A percentile compares a stretch with the other conserved stretches of the same genome.
Conservation (phyloP, 1,284 basidiomycete genomes). For the Puccinia sorghi region DNA sequence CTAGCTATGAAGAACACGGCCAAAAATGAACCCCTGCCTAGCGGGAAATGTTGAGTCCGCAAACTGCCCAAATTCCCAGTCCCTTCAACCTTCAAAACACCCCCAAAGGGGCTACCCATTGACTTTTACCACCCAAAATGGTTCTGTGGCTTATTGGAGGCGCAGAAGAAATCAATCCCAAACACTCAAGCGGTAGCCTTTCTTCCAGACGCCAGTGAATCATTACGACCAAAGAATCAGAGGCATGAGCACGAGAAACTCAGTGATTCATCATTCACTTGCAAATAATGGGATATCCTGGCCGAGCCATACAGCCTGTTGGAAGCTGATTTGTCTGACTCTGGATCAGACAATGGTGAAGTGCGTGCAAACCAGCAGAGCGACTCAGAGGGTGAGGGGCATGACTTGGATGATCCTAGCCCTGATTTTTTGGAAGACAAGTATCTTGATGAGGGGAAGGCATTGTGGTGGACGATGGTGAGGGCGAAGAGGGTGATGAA, state of each 20-base stretch:
- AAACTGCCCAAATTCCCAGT: slow-evolving; percentile 21
- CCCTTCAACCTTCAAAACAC: neutral
- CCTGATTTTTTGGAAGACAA: neutral
- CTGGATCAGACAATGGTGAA: neutral
- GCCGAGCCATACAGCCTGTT: slow-evolving; percentile 17
- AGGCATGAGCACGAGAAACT: slow-evolving; percentile 25
- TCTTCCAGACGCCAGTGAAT: neutral
- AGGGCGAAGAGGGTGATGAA: neutral
- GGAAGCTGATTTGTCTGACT: neutral
- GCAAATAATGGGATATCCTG: slow-evolving; percentile 16
- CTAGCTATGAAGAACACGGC: slow-evolving; percentile 5
- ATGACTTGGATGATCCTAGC: neutral
- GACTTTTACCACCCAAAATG: slow-evolving; percentile 36
- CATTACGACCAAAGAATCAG: neutral
- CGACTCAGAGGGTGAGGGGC: neutral
- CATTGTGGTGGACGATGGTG: neutral
- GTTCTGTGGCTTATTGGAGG: neutral
- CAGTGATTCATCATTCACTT: slow-evolving; percentile 9
- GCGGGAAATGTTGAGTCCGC: neutral
- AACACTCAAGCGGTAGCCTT: slow-evolving; percentile 15
- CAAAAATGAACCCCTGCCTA: neutral
- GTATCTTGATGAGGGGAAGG: neutral
- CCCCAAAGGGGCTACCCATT: slow-evolving; percentile 26
- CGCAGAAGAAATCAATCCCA: slow-evolving; percentile 8
- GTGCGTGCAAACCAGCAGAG: neutral